A percentile compares a stretch with the other conserved stretches of the same genome.
These are phyloP conservation scores for Capillidium heterosporum DNA, from an alignment of 371 early-diverging fungal genomes.

Conservation along the genomic window DNA sequence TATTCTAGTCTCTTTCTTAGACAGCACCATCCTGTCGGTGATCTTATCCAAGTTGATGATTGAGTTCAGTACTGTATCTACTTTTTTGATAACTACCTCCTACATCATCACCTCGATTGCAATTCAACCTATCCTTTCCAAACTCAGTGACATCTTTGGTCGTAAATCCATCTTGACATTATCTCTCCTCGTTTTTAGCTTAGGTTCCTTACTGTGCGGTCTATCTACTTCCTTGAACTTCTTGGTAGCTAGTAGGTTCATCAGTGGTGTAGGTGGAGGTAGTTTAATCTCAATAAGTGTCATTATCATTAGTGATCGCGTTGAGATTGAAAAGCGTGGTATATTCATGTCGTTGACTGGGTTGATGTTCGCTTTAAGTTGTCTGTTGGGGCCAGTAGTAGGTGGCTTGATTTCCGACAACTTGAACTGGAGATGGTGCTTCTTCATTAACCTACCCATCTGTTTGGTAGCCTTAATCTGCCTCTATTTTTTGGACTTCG, in stretches of 20 bases:
- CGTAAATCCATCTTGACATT: slow-evolving; percentile 31
- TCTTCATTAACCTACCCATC: slow-evolving; percentile 57
- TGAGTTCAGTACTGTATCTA: slow-evolving; percentile 44
- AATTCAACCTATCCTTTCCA: slow-evolving; percentile 30
- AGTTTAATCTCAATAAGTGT: slow-evolving; percentile 45
- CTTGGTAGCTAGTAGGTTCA: slow-evolving; percentile 50
- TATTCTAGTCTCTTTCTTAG: slow-evolving; percentile 37
- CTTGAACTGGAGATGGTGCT: slow-evolving; percentile 36
- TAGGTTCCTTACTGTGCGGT: slow-evolving; percentile 35
- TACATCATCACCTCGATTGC: slow-evolving; percentile 58
- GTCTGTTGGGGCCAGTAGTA: slow-evolving; percentile 45
- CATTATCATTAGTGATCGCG: slow-evolving; percentile 33
- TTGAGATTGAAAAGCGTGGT: slow-evolving; percentile 16
- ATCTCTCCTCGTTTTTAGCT: slow-evolving; percentile 28
- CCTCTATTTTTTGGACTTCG: slow-evolving; percentile 30
- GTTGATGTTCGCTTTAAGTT: slow-evolving; percentile 30
- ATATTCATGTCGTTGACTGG: slow-evolving; percentile 29
- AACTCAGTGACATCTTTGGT: slow-evolving; percentile 42
- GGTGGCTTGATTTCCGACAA: slow-evolving; percentile 53
- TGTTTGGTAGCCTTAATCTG: slow-evolving; percentile 27
- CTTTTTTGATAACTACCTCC: slow-evolving; percentile 49
- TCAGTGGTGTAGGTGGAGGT: slow-evolving; percentile 68
- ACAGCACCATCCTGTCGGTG: slow-evolving; percentile 58
- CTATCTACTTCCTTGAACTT: slow-evolving; percentile 23
- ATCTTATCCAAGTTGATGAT: slow-evolving; percentile 51